Conservation (phyloP, 2,329 filamentous ascomycete genomes). For the Exophiala sp. region DNA sequence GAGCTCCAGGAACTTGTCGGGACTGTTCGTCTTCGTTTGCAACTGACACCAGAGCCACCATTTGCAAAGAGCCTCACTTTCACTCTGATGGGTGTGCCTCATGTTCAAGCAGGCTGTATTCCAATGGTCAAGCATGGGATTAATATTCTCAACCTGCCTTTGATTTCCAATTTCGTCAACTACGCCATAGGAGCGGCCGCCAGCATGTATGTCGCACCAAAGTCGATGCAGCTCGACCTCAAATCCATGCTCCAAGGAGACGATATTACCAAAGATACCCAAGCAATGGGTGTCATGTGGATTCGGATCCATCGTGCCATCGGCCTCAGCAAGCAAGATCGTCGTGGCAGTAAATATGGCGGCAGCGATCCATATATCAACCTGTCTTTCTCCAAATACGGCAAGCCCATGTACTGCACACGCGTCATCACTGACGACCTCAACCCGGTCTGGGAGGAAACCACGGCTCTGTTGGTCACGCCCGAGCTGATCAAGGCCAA, state of each 20-base stretch:
- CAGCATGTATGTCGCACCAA: conserved; percentile 89
- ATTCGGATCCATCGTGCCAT: conserved; percentile 84
- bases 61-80: conserved; percentile 91
- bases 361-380: conserved; percentile 96
- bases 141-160: conserved; percentile 83
- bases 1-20: conserved; percentile 89
- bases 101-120: conserved; percentile 82
- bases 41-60: conserved; percentile 84
- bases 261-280: conserved; percentile 79
- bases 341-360: conserved; percentile 74
- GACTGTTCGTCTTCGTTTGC: conserved; percentile 76
- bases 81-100: conserved; percentile 89
- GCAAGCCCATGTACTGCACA: conserved; percentile 96
- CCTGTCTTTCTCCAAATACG: conserved; percentile 90
- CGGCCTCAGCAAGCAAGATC: conserved; percentile 88
- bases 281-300: conserved; percentile 85
- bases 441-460: conserved; percentile 90
- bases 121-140: conserved; percentile 89
- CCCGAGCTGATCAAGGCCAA: conserved; percentile 88
- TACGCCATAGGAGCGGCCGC: conserved; percentile 85
- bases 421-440: conserved; percentile 92
- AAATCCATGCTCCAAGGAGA: conserved; percentile 88
- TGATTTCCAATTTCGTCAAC: conserved; percentile 96
- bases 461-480: conserved; percentile 78
- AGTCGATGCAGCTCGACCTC: conserved; percentile 88